Evolutionary conservation across 2,329 filamentous ascomycete species (phyloP), one percentile per base, ranked within the genome.

Genomic region (Phialophora tarda): DNA sequence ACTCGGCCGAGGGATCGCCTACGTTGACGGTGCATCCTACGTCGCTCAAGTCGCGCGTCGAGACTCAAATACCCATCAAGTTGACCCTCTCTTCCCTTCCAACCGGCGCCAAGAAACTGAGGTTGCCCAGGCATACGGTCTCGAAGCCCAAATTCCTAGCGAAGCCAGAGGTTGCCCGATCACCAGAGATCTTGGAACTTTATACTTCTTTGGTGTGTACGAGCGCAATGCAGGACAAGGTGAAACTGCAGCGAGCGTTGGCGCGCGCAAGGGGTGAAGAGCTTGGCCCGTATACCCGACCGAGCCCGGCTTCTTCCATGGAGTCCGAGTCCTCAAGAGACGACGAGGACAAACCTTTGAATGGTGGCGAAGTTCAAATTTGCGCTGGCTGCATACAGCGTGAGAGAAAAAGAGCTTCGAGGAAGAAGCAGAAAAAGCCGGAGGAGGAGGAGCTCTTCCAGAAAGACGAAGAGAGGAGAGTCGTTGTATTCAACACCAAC

Each of bases 291-390:
- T 75, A 78, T 64, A 76, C 77, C 38, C 75, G 76, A 48, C 74
- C 80, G 74, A 75, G 81, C 79, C 72, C 72, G 62, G 71, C 75
- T 56, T 71, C 75, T 26, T 71, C 71, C 53, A 67, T 71, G n/a
- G 78, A 80, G 4, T 83, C 85, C 26, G 71, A 75, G 17, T 78
- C 81, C 59, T 82, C 84, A 55, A 83, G 85, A 30, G 86, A 88
- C 23, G 89, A 91, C 57, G 86, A 88, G 28, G 86, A 88, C 61
- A 91, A 89, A 62, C 90, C 93, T 1, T 84, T 92, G 62, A 93
- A 96, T 73, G 95, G 95, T 51, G 95, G 92, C n/a, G 92, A 97
- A 73, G 92, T 99, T 21, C 88, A 89, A 72, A 98, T 98, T 68
- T 99, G 95, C 78, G 79, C 83, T 28, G 92, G 92, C n/a, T 99